phyloP scores from a whole-genome alignment of 176 grass and related monocot species.

The Echinochloa phyllopogon region DNA sequence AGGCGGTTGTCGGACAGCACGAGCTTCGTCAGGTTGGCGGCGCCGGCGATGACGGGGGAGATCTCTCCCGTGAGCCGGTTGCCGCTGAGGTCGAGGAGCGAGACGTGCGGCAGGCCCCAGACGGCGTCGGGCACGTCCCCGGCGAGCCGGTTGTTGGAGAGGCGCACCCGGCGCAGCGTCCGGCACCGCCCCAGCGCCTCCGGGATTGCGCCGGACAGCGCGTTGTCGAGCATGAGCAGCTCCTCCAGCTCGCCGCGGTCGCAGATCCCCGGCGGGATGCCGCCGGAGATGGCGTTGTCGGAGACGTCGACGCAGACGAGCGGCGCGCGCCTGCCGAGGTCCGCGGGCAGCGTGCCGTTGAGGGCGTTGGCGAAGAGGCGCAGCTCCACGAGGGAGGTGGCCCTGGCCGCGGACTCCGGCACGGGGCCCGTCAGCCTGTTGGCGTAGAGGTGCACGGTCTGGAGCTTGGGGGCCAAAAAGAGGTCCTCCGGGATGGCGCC shows the following conservation, averaged over 20 bases:
- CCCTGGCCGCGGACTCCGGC: constrained; percentile 42
- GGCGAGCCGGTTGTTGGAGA: constrained; percentile 61
- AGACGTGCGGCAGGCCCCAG: constrained; percentile 87
- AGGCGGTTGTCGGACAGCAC: constrained; percentile 72
- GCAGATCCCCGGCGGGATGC: constrained; percentile 76
- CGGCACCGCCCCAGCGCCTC: constrained; percentile 71
- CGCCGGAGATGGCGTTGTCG: constrained; percentile 64
- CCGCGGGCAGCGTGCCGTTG: constrained; percentile 63
- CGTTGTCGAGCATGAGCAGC: constrained; percentile 76
- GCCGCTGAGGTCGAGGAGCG: constrained; percentile 70
- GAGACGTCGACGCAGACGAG: constrained; percentile 71
- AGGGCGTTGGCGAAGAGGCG: constrained; percentile 73
- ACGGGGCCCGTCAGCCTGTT: constrained; percentile 64
- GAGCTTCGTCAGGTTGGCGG: constrained; percentile 80
- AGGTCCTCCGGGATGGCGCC: constrained; percentile 80
- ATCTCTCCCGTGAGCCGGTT: constrained; percentile 71
- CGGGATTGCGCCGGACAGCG: constrained; percentile 55
- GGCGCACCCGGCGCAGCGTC: constrained; percentile 68
- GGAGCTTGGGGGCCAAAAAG: constrained; percentile 64
- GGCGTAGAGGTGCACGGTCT: constrained; percentile 70
- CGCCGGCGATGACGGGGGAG: constrained; percentile 71
- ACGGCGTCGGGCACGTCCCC: constrained; percentile 66
- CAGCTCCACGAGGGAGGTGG: constrained; percentile 62
- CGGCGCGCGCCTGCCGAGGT: constrained; percentile 65
- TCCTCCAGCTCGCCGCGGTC: constrained; percentile 85